Evolutionary conservation across 768 basidiomycete genomes (phyloP).

Genomic region (Vishniacozyma victoriae): DNA sequence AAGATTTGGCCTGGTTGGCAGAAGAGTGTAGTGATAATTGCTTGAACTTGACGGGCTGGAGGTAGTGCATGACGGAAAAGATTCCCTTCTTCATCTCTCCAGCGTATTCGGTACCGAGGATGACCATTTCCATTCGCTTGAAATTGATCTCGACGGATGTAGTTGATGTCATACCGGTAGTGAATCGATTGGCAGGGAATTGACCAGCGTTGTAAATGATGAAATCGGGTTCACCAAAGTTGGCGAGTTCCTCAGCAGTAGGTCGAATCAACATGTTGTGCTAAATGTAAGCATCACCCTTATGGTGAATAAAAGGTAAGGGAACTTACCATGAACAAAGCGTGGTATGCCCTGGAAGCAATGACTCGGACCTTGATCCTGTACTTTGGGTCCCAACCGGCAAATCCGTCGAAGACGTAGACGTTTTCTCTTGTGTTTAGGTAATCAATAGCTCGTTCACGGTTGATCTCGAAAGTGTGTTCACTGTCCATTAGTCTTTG

Average conservation of each 20-base stretch:
- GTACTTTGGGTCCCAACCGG: slow-evolving; percentile 98
- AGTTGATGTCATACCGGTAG: slow-evolving; percentile 98
- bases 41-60: slow-evolving; percentile 97
- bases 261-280: slow-evolving; percentile 99
- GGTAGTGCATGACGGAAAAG: slow-evolving; percentile 99
- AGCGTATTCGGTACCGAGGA: slow-evolving; percentile 92
- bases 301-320: slow-evolving; percentile 1
- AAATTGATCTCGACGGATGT: slow-evolving; percentile 99
- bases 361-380: slow-evolving; percentile 99
- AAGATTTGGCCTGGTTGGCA: slow-evolving; percentile 76
- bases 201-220: slow-evolving; percentile 99
- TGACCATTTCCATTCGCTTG: slow-evolving; percentile 99
- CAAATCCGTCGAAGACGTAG: slow-evolving; percentile 93
- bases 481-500: no score
- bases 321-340: slow-evolving; percentile 84
- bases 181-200: slow-evolving; percentile 99
- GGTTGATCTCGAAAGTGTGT: slow-evolving; percentile 97
- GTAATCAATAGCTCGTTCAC: slow-evolving; percentile 97
- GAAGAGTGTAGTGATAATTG: slow-evolving; percentile 97
- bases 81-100: slow-evolving; percentile 99
- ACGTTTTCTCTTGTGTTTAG: slow-evolving; percentile 97
- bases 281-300: slow-evolving; percentile 48
- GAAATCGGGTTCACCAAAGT: slow-evolving; percentile 97
- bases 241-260: slow-evolving; percentile 82
- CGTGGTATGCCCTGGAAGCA: slow-evolving; percentile 96